Evolutionary conservation across 2,329 filamentous ascomycete species (phyloP).

Genomic region (Nemania sp.): DNA sequence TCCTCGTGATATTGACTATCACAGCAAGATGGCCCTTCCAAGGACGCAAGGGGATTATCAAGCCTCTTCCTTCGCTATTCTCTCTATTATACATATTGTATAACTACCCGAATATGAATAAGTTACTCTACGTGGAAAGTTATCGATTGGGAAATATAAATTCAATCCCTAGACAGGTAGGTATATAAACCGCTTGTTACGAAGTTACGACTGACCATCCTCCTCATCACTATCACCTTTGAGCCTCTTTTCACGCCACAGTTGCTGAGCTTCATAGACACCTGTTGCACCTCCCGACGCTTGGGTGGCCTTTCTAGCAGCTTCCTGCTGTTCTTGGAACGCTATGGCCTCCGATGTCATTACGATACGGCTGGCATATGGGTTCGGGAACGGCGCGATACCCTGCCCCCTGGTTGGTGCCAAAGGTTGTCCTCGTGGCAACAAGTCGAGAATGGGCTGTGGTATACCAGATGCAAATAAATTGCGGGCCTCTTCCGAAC

Average conservation of each 20-base stretch:
- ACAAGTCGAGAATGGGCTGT: slow-evolving; percentile 12
- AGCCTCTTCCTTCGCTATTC: neutral
- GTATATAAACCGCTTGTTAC: neutral
- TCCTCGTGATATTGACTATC: neutral
- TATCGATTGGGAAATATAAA: neutral
- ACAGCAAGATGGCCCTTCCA: neutral
- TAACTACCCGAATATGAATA: too few species aligned
- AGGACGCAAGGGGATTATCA: neutral
- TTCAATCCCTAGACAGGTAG: neutral
- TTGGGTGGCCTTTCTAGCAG: neutral
- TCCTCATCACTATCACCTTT: slow-evolving; percentile 2
- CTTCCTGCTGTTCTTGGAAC: slow-evolving; percentile 16
- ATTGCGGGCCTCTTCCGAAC: neutral
- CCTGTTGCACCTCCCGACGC: neutral
- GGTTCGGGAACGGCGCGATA: slow-evolving; percentile 32
- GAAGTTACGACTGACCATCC: neutral
- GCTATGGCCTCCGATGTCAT: slow-evolving; percentile 31
- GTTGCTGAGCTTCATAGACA: neutral
- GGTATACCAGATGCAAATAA: slow-evolving; percentile 8
- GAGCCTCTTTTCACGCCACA: slow-evolving; percentile 18
- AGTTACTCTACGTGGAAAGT: neutral
- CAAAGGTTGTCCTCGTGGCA: neutral
- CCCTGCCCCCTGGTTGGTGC: neutral
- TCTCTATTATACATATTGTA: too few species aligned
- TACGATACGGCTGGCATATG: slow-evolving; percentile 29